Evolutionary conservation across 192 early-diverging fungal genomes (phyloP), one percentile per base, ranked within the genome.

Genomic region (Coemansia erecta): DNA sequence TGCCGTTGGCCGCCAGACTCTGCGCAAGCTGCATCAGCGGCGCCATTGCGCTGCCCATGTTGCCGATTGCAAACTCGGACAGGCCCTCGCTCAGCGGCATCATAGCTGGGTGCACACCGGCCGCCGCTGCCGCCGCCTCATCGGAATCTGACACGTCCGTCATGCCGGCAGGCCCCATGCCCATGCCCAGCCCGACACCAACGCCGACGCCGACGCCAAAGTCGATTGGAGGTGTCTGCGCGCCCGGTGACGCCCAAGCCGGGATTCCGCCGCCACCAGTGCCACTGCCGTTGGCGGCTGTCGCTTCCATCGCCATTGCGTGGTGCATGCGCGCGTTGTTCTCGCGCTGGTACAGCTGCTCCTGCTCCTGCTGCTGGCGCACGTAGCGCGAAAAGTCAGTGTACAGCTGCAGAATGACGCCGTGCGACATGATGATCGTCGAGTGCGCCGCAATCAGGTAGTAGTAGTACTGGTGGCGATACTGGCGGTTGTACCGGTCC

Each of bases 381-480:
- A 72, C 51, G 45, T 79, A 79, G 8, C 76, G 70, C 11, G 62
- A 51, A 43, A 79, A 69, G 23, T 79, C 76, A 4, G 62, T 49
- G 37, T 56, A 66, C 51, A 79, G 66, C 66, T 79, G 70, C 44
- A 79, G 70, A 13, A 79, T 57, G 15, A 72, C 76, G 35, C 70
- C 70, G 18, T 79, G 76, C 26, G 76, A 68, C 76, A 79, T 79
- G 44, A 79, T 79, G 56, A 79, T 79, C 8, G 76, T 63, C 3
- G 76, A 64, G 35, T 79, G 76, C n/a, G 76, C 76, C 2, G 76
- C 76, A 51, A 79, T 68, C 33, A 79, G 43, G n/a, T 79, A 79
- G 50, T 79, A 79, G 60, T 79, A 79, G 53, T 77, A 77, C 64
- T 77, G 73, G 67, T 77, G 73, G 15, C 76, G 61, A 44, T 79